phyloP scores from a whole-genome alignment of 2,329 filamentous ascomycete genomes.

The Aureobasidium mangrovei region DNA sequence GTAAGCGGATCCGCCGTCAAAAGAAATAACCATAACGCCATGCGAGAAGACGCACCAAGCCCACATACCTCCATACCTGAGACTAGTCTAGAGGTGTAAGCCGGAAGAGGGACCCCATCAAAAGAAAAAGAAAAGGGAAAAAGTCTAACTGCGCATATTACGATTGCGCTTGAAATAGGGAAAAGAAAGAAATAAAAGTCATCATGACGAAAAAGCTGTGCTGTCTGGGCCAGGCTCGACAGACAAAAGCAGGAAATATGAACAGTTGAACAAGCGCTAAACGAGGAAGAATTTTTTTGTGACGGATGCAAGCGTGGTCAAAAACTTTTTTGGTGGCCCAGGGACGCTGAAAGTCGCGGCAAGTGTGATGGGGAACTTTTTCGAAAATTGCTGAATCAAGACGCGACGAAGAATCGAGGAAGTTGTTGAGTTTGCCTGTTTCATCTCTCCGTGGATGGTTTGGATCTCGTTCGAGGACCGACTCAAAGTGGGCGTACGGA shows the following conservation, averaged over 20 bases:
- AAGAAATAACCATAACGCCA: constrained; percentile 5
- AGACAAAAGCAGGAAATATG: constrained; percentile 8
- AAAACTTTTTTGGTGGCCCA: constrained; percentile 12
- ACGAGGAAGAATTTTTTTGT: constrained; percentile 5
- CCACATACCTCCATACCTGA: not conserved
- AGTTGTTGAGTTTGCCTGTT: not conserved
- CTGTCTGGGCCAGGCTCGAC: constrained; percentile 12
- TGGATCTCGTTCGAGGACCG: too few relatives aligned
- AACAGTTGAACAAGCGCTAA: constrained; percentile 12
- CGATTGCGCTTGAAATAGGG: not conserved
- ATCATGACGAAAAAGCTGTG: constrained; percentile 11
- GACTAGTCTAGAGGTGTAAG: constrained; percentile 7
- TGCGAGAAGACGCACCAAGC: constrained; percentile 1
- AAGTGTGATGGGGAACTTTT: not conserved
- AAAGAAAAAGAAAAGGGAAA: constrained; percentile 7
- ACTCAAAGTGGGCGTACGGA: too few relatives aligned
- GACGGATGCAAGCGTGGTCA: not conserved
- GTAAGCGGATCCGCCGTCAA: not conserved
- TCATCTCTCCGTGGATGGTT: too few relatives aligned
- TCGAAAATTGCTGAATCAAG: not conserved
- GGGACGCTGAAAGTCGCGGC: constrained; percentile 3
- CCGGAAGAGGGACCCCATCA: not conserved
- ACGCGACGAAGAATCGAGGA: not conserved
- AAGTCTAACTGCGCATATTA: constrained; percentile 8
- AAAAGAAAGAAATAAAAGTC: constrained; percentile 3